phyloP scores from a whole-genome alignment of 345 rosid genomes.

The Carallia pectinifolia region DNA sequence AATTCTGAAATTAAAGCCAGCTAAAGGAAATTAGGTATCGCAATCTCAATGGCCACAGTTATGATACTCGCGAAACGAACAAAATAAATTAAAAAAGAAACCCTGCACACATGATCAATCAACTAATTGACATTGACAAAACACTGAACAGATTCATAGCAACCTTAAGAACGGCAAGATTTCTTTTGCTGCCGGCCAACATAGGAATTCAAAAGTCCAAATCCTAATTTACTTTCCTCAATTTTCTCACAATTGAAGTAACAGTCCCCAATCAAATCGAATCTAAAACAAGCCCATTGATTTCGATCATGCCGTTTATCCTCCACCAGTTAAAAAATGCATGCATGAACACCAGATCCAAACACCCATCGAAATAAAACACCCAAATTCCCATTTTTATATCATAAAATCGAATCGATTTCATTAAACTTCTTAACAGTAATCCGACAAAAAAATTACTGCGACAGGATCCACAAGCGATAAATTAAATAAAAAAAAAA shows the following conservation, averaged over 20 bases:
- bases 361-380: conserved; percentile 14
- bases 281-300: neutral
- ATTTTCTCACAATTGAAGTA: neutral
- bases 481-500: neutral
- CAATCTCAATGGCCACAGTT: no score
- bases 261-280: neutral
- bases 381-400: neutral
- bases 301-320: neutral
- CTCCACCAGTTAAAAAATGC: neutral
- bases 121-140: neutral
- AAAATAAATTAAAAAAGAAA: no score
- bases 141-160: neutral
- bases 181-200: no score
- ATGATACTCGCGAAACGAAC: no score
- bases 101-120: no score
- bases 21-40: no score
- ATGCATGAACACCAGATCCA: conserved; percentile 28
- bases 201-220: neutral
- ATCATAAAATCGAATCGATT: neutral
- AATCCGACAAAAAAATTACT: neutral
- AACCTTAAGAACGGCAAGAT: neutral
- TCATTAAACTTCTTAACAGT: neutral
- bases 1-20: no score
- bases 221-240: neutral
- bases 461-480: no score